Conservation (phyloP, 139 green algal genomes). For the Tetraselmis chui region DNA sequence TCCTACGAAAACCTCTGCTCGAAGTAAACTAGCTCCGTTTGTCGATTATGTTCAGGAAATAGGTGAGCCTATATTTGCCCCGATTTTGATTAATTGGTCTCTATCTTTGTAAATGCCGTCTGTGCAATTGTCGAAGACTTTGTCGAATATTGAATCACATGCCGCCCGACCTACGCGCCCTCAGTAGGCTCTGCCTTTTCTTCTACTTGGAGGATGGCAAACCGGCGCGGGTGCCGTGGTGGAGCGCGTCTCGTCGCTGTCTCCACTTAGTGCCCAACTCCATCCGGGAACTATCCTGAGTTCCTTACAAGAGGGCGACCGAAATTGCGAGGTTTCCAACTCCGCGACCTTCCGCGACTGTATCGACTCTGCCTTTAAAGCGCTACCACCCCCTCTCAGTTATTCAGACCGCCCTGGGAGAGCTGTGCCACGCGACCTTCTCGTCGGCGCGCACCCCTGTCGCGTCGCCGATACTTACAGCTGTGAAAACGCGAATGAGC, state of each 20-base stretch:
- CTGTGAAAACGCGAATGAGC: not conserved
- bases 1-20: too few relatives aligned
- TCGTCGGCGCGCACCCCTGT: not conserved
- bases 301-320: not conserved
- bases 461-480: not conserved
- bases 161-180: too few relatives aligned
- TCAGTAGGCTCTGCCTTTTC: not conserved
- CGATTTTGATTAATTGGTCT: too few relatives aligned
- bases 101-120: too few relatives aligned
- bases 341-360: not conserved
- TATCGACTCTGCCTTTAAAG: too few relatives aligned
- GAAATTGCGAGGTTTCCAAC: not conserved
- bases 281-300: not conserved
- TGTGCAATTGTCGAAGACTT: too few relatives aligned
- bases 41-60: too few relatives aligned
- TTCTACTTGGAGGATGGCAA: not conserved
- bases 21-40: too few relatives aligned
- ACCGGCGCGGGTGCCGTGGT: not conserved
- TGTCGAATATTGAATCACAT: too few relatives aligned
- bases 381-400: too few relatives aligned
- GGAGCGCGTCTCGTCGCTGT: not conserved
- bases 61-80: too few relatives aligned
- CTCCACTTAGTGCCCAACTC: not conserved
- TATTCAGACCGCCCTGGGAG: too few relatives aligned
- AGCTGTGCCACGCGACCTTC: not conserved